Base-by-base conservation (phyloP, 208 protist genomes). In the Trypanosoma congolense region DNA sequence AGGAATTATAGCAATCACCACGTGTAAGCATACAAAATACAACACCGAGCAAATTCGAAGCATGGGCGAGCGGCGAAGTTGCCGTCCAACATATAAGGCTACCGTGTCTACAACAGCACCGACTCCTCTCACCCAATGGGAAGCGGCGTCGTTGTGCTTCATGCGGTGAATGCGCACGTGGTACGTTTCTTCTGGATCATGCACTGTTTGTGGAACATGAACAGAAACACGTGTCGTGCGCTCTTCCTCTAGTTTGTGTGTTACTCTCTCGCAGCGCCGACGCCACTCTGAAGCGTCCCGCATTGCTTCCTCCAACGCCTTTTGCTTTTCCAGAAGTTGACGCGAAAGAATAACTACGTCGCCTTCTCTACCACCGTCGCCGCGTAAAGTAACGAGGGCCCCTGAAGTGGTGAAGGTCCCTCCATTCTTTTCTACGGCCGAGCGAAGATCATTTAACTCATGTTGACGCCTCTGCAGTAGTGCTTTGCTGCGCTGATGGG, bases 21-120 rank as follows among this genome's bases (percentile, higher is more conserved):
- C 35, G 41, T 88, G 80, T 28, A 88, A 54, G 28, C 78, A 64
- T 4, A 56, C 9, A n/a, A 88, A 55, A 47, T 88, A 88, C 21
- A 68, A 25, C 44, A 69, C 61, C 21, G 67, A 26, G 8, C 44
- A n/a, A 24, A 88, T 59, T 9, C 80, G 75, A 31, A 69, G 53
- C 26, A 76, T 21, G 42, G 70, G 64, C 24, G 44, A 40, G 10
- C 73, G 65, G 3, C 47, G 50, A 14, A 88, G 62, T 24, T 65
- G 9, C 25, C 55, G 54, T n/a, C 58, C 70, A 6, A 80, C 22
- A 16, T 53, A 57, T 10, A 88, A 2, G 9, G 61, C 66, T 10
- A 49, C 26, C 19, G 40, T 49, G 44, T 88, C 80, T 8, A 84
- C 19, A 14, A 46, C 21, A 24, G 5, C 6, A 24, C 12, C 42